phyloP scores from a whole-genome alignment of 1,284 basidiomycete genomes.

The Sporisorium reilianum region DNA sequence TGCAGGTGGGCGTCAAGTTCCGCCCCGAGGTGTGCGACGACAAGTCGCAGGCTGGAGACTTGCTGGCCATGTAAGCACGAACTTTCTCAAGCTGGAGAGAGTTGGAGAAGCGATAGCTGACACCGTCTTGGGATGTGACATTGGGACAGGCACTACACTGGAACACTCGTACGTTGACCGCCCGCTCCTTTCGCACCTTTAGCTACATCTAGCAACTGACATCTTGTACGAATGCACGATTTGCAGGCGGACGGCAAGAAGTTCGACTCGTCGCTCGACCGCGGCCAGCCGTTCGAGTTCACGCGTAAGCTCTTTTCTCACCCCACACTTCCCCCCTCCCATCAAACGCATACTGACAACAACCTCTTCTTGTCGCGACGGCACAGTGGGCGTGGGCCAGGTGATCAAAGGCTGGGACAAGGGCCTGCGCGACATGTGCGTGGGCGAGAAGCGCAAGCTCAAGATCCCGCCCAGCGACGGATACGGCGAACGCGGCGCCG shows the following conservation, averaged over 20 bases:
- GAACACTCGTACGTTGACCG: constrained; percentile 72
- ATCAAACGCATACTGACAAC: neutral
- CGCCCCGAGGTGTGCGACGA: constrained; percentile 73
- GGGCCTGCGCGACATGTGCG: constrained; percentile 80
- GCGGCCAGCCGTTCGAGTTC: constrained; percentile 74
- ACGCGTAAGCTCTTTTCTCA: constrained; percentile 42
- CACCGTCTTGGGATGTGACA: constrained; percentile 11
- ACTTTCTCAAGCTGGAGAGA: neutral
- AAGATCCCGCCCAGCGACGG: constrained; percentile 60
- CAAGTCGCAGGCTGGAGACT: constrained; percentile 77
- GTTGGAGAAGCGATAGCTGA: neutral
- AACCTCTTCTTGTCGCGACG: neutral
- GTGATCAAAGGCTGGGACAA: constrained; percentile 78
- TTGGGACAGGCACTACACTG: constrained; percentile 74
- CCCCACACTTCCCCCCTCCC: neutral
- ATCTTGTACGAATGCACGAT: too few relatives aligned
- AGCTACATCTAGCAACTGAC: too few relatives aligned
- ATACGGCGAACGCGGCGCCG: constrained; percentile 80
- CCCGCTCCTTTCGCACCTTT: too few relatives aligned
- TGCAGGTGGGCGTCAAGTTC: constrained; percentile 71
- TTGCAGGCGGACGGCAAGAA: constrained; percentile 76
- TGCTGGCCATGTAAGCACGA: constrained; percentile 75
- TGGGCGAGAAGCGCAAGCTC: constrained; percentile 89
- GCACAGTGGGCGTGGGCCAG: constrained; percentile 79
- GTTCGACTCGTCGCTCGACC: constrained; percentile 82